phyloP scores from a whole-genome alignment of 768 basidiomycete species.

The Boletus rubropictus region DNA sequence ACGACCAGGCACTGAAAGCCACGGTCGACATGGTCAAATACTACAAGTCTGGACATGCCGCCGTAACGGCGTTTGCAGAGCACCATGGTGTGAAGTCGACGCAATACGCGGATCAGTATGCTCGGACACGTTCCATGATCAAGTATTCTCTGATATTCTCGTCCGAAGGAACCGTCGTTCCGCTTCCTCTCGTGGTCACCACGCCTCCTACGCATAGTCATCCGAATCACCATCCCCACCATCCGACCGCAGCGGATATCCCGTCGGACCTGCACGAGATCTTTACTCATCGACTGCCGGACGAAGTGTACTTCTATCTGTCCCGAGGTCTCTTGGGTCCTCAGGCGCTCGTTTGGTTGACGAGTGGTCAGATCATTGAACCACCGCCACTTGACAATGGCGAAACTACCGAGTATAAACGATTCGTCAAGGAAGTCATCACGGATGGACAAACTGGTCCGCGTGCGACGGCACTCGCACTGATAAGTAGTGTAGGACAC shows the following conservation, averaged over 20 bases:
- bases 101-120: conserved; percentile 80
- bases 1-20: conserved; percentile 76
- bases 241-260: conserved; percentile 80
- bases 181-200: conserved; percentile 67
- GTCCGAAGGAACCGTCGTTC: conserved; percentile 76
- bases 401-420: conserved; percentile 89
- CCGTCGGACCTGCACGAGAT: conserved; percentile 90
- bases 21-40: conserved; percentile 90
- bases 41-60: conserved; percentile 83
- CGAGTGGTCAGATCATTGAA: conserved; percentile 78
- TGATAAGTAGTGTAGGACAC: conserved; percentile 77
- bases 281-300: conserved; percentile 90
- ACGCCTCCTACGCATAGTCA: conserved; percentile 44
- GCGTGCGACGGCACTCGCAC: conserved; percentile 82
- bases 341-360: conserved; percentile 92
- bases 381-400: conserved; percentile 90
- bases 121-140: conserved; percentile 85
- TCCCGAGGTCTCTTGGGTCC: conserved; percentile 88
- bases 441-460: conserved; percentile 94
- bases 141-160: conserved; percentile 87
- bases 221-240: conserved; percentile 54
- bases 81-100: conserved; percentile 77
- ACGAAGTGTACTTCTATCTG: conserved; percentile 94
- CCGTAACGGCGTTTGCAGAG: conserved; percentile 70
- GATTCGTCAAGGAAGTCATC: conserved; percentile 93